These are phyloP conservation scores for Pythium monospermum DNA, from an alignment of 352 stramenopile genomes.

Conservation along the genomic window DNA sequence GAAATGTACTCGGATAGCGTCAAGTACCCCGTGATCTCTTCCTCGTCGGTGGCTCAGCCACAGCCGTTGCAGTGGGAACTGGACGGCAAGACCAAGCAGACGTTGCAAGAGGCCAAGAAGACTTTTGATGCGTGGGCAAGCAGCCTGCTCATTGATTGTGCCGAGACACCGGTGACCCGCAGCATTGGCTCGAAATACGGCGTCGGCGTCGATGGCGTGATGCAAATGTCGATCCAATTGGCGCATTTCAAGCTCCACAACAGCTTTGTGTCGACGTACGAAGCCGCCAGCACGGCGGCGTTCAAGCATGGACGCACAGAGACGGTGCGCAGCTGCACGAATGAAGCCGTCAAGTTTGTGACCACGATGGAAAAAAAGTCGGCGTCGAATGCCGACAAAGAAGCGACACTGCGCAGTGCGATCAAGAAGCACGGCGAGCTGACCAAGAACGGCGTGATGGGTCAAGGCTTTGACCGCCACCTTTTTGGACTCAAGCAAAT, in stretches of 20 bases:
- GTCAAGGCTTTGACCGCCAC: constrained; percentile 86
- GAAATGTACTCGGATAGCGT: constrained; percentile 82
- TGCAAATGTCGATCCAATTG: constrained; percentile 90
- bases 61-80: constrained; percentile 64
- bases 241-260: constrained; percentile 82
- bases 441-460: constrained; percentile 89
- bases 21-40: constrained; percentile 29
- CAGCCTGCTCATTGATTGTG: constrained; percentile 62
- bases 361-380: constrained; percentile 57
- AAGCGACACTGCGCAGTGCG: constrained; percentile 48
- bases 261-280: constrained; percentile 84
- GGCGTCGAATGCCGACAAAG: constrained; percentile 55
- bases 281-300: constrained; percentile 84
- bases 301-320: constrained; percentile 91
- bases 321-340: constrained; percentile 86
- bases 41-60: constrained; percentile 40
- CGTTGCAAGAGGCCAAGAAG: constrained; percentile 62
- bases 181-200: constrained; percentile 56
- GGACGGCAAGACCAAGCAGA: constrained; percentile 42
- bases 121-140: constrained; percentile 65
- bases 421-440: constrained; percentile 87
- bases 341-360: constrained; percentile 77
- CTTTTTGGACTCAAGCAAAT: constrained; percentile 78
- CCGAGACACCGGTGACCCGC: constrained; percentile 67
- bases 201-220: constrained; percentile 86